Evolutionary conservation across 305 asterid species (phyloP), one percentile per base, ranked within the genome.

Genomic region (Rubia peregrina): DNA sequence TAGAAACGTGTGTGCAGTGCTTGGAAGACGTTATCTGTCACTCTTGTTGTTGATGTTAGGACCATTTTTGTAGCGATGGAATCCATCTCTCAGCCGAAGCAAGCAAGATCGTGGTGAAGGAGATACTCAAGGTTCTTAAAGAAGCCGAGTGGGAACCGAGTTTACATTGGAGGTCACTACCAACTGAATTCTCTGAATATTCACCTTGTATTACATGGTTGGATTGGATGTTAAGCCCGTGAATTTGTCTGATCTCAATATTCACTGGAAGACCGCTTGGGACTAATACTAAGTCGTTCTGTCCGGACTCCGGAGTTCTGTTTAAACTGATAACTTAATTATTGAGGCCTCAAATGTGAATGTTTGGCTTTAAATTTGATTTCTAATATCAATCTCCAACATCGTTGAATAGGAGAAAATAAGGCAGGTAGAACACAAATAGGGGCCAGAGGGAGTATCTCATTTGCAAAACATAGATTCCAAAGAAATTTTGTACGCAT

Each of bases 101-200:
- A 62, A 88, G 94, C 84, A 73, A 86, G 78, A 85, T 88, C 44
- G 89, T 84, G 51, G 94, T 73, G 65, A 83, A 83, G 85, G 95
- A 88, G 80, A 88, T 92, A 74, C 69, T 92, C 80, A 88, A 88
- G 81, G 86, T 83, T 21, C 80, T 89, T 30, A 82, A 78, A 77
- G 88, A 84, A 74, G 92, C 95, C 24, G 87, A 87, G 43, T 92
- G 98, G 98, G 85, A 87, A 51, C 98, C 96, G 17, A 81, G 79
- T 80, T 80, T 90, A 13, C 81, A 82, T 64, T 90, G 96, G 96
- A 72, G 14, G 74, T 79, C 90, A 9, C 80, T 90, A 79, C 86
- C 92, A 13, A 67, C 55, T n/a, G 96, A 90, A 70, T 90, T 85
- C 59, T 65, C 75, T 0, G 90, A 87, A 56, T 85, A 82, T 72